phyloP scores from a whole-genome alignment of 305 asterid genomes.

The Fraxinus xanthoxyloides region DNA sequence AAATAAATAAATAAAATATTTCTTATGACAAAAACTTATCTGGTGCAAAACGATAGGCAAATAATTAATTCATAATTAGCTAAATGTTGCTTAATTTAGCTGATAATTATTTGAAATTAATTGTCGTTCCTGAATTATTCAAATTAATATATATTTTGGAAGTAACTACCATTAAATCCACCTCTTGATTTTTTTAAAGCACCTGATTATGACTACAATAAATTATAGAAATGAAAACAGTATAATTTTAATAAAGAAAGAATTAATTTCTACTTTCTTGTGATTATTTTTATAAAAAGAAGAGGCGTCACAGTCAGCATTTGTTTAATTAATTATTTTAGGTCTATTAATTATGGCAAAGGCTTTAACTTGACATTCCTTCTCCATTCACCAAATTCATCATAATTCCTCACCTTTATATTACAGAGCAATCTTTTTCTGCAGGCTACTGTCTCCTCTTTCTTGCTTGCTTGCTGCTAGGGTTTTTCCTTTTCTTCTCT shows the following conservation, averaged over 20 bases:
- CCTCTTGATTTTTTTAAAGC: not conserved
- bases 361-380: slow-evolving; percentile 23
- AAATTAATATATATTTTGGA: not conserved
- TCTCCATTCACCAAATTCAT: slow-evolving; percentile 6
- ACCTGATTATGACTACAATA: not conserved
- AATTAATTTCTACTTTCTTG: not conserved
- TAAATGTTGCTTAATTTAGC: not conserved
- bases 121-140: not conserved
- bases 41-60: no score
- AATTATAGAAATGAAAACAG: not conserved
- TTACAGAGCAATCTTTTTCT: slow-evolving; percentile 2
- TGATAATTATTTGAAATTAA: not conserved
- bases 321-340: not conserved
- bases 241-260: not conserved
- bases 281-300: not conserved
- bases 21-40: no score
- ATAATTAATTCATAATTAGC: not conserved
- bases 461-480: slow-evolving; percentile 18
- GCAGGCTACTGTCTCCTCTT: not conserved
- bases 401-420: slow-evolving; percentile 11
- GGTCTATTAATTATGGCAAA: not conserved
- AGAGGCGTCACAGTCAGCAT: not conserved
- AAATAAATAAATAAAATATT: no score
- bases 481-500: slow-evolving; percentile 25
- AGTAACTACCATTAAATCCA: not conserved